phyloP scores from a whole-genome alignment of 768 basidiomycete genomes.

The Amanita phalloides region DNA sequence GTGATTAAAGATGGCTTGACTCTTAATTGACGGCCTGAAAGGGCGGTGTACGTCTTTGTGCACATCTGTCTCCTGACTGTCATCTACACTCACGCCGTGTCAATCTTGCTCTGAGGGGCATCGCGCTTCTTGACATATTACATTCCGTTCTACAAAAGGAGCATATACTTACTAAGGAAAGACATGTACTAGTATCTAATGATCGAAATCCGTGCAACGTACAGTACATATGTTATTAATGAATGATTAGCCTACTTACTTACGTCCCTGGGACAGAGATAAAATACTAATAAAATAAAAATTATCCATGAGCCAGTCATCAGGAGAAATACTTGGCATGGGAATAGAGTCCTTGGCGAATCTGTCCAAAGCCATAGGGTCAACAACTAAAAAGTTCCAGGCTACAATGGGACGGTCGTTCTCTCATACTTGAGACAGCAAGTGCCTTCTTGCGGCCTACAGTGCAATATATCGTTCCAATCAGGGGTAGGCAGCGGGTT shows the following conservation, averaged over 20 bases:
- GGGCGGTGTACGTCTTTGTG: not conserved
- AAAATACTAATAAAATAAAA: slow-evolving; percentile 2
- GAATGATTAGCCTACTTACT: not conserved
- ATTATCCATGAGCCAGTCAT: not conserved
- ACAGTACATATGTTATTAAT: not conserved
- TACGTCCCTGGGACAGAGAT: not conserved
- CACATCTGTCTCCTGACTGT: not conserved
- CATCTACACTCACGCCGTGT: not conserved
- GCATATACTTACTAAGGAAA: not conserved
- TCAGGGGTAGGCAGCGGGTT: slow-evolving; percentile 47
- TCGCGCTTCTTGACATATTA: not conserved
- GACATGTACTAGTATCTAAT: not conserved
- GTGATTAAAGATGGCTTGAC: slow-evolving; percentile 25
- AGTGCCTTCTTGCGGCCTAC: slow-evolving; percentile 45
- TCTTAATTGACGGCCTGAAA: slow-evolving; percentile 14
- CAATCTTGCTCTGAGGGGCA: not conserved
- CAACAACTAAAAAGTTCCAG: not conserved
- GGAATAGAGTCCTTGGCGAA: not conserved
- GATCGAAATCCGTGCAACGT: not conserved
- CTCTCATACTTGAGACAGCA: slow-evolving; percentile 44
- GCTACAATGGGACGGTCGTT: slow-evolving; percentile 23
- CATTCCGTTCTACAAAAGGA: not conserved
- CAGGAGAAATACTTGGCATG: not conserved
- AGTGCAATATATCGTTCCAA: slow-evolving; percentile 70
- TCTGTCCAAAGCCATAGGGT: not conserved